Evolutionary conservation across 345 rosid genomes (phyloP), one percentile per base, ranked within the genome.

Genomic region (Eucalyptus globulus): DNA sequence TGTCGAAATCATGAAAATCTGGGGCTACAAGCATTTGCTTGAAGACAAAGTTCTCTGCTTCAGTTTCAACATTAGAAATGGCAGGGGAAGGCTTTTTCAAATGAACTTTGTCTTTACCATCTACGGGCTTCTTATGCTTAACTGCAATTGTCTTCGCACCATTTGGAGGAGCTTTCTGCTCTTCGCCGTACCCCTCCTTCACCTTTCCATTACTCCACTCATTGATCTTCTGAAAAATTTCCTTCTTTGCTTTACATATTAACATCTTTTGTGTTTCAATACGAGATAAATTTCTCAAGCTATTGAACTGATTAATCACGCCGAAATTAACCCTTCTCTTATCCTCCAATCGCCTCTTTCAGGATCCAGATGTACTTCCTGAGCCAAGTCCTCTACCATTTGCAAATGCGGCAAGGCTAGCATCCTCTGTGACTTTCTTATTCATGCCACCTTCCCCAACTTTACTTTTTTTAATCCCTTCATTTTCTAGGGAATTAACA

Each of bases 1-100:
- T 87, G 85, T 95, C 95, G 87, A 96, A 96, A 90, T 96, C 93
- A 89, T 95, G 93, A 90, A 96, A 94, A 87, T 95, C 95, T 27
- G 96, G 91, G 89, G 90, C 93, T 45, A 96, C 95, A 88, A 87
- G 88, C 94, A 94, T 93, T 69, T 91, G 89, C 67, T 54, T 72
- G 4, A 14, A 76, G 89, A 86, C 89, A 88, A 56, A 56, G 43
- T 88, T 86, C 53, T 29, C 19, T 2, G 1, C 45, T 27, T 87
- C 5, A 87, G 60, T 56, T 56, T 56, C 60, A 1, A 56, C 65
- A 87, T 89, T 86, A 86, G 92, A 60, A 67, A 65, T 83, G 40
- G 65, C 89, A 44, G 44, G 53, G 44, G 58, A 91, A 62, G 87
- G 27, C 81, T 87, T 81, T 76, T 80, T 7, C 4, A 85, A n/a